These are phyloP conservation scores for Lomentospora prolificans DNA, from an alignment of 2,329 filamentous ascomycete genomes.

Conservation along the genomic window DNA sequence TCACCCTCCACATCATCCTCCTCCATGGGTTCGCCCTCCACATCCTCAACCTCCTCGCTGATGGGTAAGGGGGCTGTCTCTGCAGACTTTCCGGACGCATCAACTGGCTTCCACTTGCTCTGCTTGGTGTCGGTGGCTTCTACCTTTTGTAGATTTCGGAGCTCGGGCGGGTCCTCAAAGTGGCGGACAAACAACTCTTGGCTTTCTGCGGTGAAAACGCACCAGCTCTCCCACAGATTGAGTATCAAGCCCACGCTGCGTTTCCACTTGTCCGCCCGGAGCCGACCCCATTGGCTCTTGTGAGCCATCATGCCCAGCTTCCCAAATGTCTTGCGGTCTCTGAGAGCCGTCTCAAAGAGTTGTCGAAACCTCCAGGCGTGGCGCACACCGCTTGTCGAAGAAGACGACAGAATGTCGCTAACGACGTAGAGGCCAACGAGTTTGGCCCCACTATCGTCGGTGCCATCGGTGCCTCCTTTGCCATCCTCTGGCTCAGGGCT, in stretches of 20 bases:
- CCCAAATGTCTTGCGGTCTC: slow-evolving; percentile 61
- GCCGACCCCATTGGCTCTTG: slow-evolving; percentile 65
- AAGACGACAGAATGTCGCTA: slow-evolving; percentile 69
- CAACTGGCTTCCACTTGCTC: slow-evolving; percentile 42
- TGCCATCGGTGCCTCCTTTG: slow-evolving; percentile 26
- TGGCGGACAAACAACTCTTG: slow-evolving; percentile 60
- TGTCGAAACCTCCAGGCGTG: slow-evolving; percentile 82
- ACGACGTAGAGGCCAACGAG: slow-evolving; percentile 72
- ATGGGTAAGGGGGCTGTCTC: slow-evolving; percentile 11
- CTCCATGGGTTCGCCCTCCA: slow-evolving; percentile 37
- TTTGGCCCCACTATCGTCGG: slow-evolving; percentile 61
- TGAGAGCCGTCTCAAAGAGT: slow-evolving; percentile 66
- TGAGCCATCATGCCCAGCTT: slow-evolving; percentile 64
- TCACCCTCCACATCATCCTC: slow-evolving; percentile 33
- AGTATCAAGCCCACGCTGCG: slow-evolving; percentile 62
- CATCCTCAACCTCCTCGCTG: slow-evolving; percentile 30
- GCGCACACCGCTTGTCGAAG: slow-evolving; percentile 65
- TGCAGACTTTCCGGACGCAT: slow-evolving; percentile 19
- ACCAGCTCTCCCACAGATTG: slow-evolving; percentile 62
- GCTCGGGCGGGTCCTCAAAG: slow-evolving; percentile 59
- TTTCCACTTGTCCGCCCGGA: slow-evolving; percentile 79
- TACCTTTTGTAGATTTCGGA: slow-evolving; percentile 19
- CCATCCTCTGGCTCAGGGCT: slow-evolving; percentile 26
- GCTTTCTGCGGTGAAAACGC: slow-evolving; percentile 62
- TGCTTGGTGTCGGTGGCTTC: slow-evolving; percentile 24